These are phyloP conservation scores for Actinidia chinensis DNA, from an alignment of 179 eudicot species.

Conservation along the genomic window DNA sequence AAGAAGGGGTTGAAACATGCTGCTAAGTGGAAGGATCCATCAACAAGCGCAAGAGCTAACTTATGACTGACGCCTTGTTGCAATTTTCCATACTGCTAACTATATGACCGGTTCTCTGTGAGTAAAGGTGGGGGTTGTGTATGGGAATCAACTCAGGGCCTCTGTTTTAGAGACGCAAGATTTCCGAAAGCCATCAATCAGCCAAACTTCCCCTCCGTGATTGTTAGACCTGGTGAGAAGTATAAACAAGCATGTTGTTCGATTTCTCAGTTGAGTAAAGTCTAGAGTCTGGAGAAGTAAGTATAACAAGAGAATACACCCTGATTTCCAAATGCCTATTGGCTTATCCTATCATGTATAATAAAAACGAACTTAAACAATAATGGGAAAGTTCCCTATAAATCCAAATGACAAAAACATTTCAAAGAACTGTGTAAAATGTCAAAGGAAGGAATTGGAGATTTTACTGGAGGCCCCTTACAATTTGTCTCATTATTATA, in stretches of 20 bases:
- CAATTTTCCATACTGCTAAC: constrained; percentile 92
- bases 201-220: constrained; percentile 70
- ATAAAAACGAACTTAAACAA: too few relatives aligned
- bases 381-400: too few relatives aligned
- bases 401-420: too few relatives aligned
- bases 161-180: constrained; percentile 95
- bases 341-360: too few relatives aligned
- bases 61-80: constrained; percentile 81
- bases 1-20: constrained; percentile 76
- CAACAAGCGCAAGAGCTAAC: constrained; percentile 70
- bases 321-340: too few relatives aligned
- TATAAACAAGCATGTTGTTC: constrained; percentile 83
- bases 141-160: constrained; percentile 73
- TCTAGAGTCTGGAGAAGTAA: not conserved
- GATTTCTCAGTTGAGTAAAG: constrained; percentile 66
- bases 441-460: too few relatives aligned
- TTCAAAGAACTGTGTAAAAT: too few relatives aligned
- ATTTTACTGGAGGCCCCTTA: too few relatives aligned
- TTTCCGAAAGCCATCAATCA: constrained; percentile 87
- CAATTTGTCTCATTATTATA: too few relatives aligned
- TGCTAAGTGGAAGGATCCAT: constrained; percentile 65
- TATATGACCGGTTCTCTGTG: constrained; percentile 64
- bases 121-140: constrained; percentile 89
- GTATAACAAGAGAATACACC: too few relatives aligned
- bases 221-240: constrained; percentile 73